These are phyloP conservation scores for Aspergillus quadricinctus DNA, from an alignment of 2,329 filamentous ascomycete genomes.

Conservation along the genomic window DNA sequence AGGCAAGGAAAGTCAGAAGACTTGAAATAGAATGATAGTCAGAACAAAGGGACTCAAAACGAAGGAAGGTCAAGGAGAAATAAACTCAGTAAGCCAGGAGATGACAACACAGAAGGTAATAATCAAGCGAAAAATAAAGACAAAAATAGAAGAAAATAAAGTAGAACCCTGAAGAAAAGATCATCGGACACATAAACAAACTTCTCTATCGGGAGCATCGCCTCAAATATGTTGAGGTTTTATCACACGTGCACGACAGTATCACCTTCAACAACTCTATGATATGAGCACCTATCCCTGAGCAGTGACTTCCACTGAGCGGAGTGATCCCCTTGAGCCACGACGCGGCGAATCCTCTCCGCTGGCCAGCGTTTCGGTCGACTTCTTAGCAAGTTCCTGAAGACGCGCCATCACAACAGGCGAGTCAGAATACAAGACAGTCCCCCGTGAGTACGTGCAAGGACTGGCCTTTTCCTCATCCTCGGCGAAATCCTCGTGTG, in stretches of 20 bases:
- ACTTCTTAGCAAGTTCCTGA: constrained; percentile 37
- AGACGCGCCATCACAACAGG: constrained; percentile 37
- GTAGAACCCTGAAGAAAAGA: neutral
- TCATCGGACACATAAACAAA: neutral
- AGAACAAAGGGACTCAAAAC: neutral
- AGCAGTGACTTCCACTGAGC: neutral
- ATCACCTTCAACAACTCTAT: neutral
- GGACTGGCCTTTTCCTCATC: constrained; percentile 41
- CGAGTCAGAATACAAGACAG: constrained; percentile 49
- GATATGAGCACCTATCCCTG: neutral
- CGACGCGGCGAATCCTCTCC: constrained; percentile 8
- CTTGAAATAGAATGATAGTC: neutral
- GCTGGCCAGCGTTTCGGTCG: constrained; percentile 12
- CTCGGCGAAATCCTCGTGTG: constrained; percentile 45
- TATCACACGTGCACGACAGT: neutral
- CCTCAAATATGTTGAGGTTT: neutral
- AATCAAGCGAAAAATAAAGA: neutral
- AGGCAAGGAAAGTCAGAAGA: neutral
- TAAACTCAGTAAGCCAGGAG: neutral
- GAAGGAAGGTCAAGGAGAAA: neutral
- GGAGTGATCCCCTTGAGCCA: constrained; percentile 12
- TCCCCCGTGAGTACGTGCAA: constrained; percentile 48
- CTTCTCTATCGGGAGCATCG: neutral
- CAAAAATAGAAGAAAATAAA: neutral
- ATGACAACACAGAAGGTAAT: neutral